Base-by-base conservation (phyloP, 768 basidiomycete species). In the Trametes cubensis region DNA sequence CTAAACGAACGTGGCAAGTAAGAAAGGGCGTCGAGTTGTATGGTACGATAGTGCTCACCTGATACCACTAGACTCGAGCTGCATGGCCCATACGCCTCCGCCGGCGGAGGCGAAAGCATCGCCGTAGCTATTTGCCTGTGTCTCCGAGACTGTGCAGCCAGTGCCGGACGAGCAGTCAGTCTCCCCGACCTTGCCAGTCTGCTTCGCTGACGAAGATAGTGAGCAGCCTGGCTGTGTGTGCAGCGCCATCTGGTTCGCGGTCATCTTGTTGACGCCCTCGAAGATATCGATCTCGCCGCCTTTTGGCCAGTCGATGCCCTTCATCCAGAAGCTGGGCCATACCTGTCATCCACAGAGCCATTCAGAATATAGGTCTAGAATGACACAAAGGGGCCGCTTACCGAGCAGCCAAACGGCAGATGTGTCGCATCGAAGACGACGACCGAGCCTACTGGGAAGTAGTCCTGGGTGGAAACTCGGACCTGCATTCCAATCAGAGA, bases 1-100 rank as follows among this genome's bases (percentile, higher is more conserved):
- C 81, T 81, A 49, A n/a, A 13, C 17, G 20, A 15, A 50, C 5
- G 11, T 4, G 6, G 0, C 26, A 1, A 54, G 28, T 17, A 3
- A 34, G 4, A 34, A 2, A 34, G 34, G 11, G 11, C 34, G 10
- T 34, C 34, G 10, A 34, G 5, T 11, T 10, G 34, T 10, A 34
- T 28, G 25, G 14, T 4, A 11, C 18, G 18, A 11, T 47, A 14
- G 34, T 10, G 67, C 80, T 68, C 58, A 80, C 78, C 70, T 79
- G 53, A 83, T 77, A 13, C 82, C 87, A 4, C 80, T 71, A 8
- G 77, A 75, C 48, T 89, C 89, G 58, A 89, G 85, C 67, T 89
- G 88, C 7, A 85, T 79, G 0, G 88, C 88, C 72, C 78, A 93
- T 2, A 86, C 83, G 5, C 86, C 86, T 17, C 86, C 86, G 17